Base-by-base conservation (phyloP, 2,329 filamentous ascomycete genomes). In the Escovopsis weberi region DNA sequence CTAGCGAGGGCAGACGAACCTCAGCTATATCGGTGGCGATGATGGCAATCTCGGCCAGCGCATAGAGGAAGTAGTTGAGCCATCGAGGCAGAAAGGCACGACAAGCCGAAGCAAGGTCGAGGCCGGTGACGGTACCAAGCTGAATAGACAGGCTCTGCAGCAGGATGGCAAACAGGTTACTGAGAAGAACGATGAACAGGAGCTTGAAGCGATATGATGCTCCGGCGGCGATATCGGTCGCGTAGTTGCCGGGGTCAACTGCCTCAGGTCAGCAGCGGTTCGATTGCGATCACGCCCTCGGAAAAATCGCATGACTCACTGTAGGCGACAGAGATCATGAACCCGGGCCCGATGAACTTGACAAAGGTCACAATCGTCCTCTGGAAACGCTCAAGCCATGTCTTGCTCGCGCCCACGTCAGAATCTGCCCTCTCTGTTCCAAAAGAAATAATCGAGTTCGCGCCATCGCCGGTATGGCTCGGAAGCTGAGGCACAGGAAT, bases 21-120 rank as follows among this genome's bases (percentile, higher is more conserved):
- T 83, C 79, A 44, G 79, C 79, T 48, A 84, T 75, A 55, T 84
- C 80, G 0, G 80, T 84, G 0, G 80, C 80, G 42, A 84, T 76
- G 44, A 84, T 84, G 46, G 80, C 78, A 4, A 70, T 61, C 56
- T 84, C 80, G 2, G 78, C 73, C 48, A 84, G 63, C 18, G 68
- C 56, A 51, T 83, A 84, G 3, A 84, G 62, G 15, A 66, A 53
- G 37, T 72, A 68, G 47, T 78, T 80, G 43, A 83, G 55, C 80
- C 79, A 84, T 49, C 63, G 64, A 1, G 80, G 80, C 12, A 82
- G 65, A 55, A 79, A 78, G 8, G 69, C 74, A 32, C 78, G 70
- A 51, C 78, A 82, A 9, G 78, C 76, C 47, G 80, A 70, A 1
- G 80, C 76, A 12, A 84, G 65, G 51, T 82, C 78, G 40, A 82